A percentile compares a stretch with the other conserved stretches of the same genome.
Evolutionary conservation across 1,284 basidiomycete species (phyloP).

Genomic region (Xanthoconium separans): DNA sequence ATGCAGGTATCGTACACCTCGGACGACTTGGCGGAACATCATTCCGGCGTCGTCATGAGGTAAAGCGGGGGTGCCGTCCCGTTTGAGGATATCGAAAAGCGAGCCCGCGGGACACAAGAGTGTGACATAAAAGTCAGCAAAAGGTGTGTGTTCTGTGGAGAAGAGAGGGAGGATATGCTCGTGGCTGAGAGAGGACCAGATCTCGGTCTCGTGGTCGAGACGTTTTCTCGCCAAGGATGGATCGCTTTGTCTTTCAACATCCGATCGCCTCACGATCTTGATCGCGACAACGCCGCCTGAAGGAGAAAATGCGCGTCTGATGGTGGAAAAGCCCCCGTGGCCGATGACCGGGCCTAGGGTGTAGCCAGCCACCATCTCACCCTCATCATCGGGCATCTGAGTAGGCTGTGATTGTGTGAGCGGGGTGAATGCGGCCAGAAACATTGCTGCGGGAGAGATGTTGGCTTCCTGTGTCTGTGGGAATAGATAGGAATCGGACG

Average conservation of each 20-base stretch:
- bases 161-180: slow-evolving; percentile 84
- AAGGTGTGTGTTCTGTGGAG: slow-evolving; percentile 58
- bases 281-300: slow-evolving; percentile 76
- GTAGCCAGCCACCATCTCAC: slow-evolving; percentile 65
- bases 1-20: slow-evolving; percentile 86
- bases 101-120: slow-evolving; percentile 83
- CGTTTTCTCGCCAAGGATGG: slow-evolving; percentile 49
- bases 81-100: slow-evolving; percentile 80
- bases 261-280: slow-evolving; percentile 71
- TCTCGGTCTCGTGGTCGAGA: slow-evolving; percentile 72
- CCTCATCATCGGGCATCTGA: slow-evolving; percentile 55
- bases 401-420: slow-evolving; percentile 19
- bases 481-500: background rate
- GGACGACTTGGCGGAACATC: slow-evolving; percentile 89
- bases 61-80: slow-evolving; percentile 63
- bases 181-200: slow-evolving; percentile 79
- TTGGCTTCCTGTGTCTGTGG: slow-evolving; percentile 24
- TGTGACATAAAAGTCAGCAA: slow-evolving; percentile 83
- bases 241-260: slow-evolving; percentile 50
- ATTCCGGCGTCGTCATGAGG: slow-evolving; percentile 79
- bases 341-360: slow-evolving; percentile 79
- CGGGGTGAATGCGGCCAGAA: slow-evolving; percentile 68
- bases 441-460: slow-evolving; percentile 75
- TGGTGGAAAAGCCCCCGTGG: slow-evolving; percentile 84
- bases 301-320: slow-evolving; percentile 68